Evolutionary conservation across 2,329 filamentous ascomycete genomes (phyloP).

Genomic region (Boeremia exigua): DNA sequence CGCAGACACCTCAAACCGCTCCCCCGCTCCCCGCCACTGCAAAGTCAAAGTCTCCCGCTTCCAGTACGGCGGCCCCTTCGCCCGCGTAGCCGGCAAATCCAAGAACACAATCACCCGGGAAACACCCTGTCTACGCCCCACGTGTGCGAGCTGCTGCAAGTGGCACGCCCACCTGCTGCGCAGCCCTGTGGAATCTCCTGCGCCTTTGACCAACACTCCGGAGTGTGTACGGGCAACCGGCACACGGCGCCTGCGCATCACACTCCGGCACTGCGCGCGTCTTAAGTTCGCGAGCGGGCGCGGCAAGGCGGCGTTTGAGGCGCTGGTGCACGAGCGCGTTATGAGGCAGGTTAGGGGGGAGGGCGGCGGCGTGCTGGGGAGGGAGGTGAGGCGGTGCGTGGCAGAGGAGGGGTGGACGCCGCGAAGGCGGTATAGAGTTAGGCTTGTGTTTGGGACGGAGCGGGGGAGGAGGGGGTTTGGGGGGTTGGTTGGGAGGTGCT

Average conservation of each 20-base stretch:
- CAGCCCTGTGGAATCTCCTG: too few relatives aligned
- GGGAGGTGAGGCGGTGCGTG: neutral
- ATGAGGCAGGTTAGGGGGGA: neutral
- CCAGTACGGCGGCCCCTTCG: constrained; percentile 23
- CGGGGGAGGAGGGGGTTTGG: neutral
- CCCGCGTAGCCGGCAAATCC: constrained; percentile 5
- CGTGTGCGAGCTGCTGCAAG: constrained; percentile 22
- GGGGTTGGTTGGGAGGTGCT: neutral
- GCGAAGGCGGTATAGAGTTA: neutral
- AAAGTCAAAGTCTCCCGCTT: constrained; percentile 24
- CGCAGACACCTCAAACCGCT: neutral
- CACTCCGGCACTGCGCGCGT: neutral
- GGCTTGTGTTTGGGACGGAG: neutral
- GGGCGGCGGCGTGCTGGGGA: neutral
- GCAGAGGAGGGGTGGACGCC: neutral
- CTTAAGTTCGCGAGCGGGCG: neutral
- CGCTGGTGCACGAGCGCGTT: neutral
- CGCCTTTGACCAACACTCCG: too few relatives aligned
- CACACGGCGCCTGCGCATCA: too few relatives aligned
- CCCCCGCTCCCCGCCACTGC: constrained; percentile 10
- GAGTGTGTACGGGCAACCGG: too few relatives aligned
- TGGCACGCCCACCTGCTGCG: constrained; percentile 19
- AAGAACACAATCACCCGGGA: constrained; percentile 15
- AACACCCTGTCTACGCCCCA: constrained; percentile 20
- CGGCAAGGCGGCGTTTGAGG: constrained; percentile 6